Base-by-base conservation (phyloP, 345 rosid species). In the Anacardium occidentale region DNA sequence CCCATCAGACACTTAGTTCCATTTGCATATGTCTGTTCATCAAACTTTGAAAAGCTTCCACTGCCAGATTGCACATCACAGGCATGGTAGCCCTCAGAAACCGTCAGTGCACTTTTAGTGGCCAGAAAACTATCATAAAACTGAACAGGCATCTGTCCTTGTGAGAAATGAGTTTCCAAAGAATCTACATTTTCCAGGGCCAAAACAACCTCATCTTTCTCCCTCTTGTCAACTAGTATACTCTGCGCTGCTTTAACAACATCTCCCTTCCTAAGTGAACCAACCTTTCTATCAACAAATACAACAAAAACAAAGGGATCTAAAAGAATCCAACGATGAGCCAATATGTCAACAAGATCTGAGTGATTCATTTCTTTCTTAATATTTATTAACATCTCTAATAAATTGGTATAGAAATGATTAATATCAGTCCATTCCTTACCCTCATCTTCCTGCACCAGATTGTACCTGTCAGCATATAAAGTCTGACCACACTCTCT, bases 281-380 rank as follows among this genome's bases (percentile, higher is more conserved):
- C 91, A 73, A 91, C 78, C 86, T 90, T 89, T 83, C 85, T 90
- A 56, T 87, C 83, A 79, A 91, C 79, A 78, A 85, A 90, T 62
- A 90, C 85, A 78, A 73, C 93, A 71, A 80, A 84, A 67, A 94
- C 94, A 83, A 94, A 94, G 73, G 98, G 98, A 78, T 94, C 96
- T 73, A 94, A 85, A 55, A 86, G 68, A 76, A 73, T 83, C 98
- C 98, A 94, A 69, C 68, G 77, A 77, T 76, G 88, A 72, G 89
- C 88, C 79, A 90, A 82, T 20, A 78, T 75, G 73, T 68, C 64
- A n/a, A 64, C 73, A 78, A 75, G 74, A 72, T 78, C 81, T 64
- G 81, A 69, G 11, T 72, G 79, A 75, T 82, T 81, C 73, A 79
- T 68, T 78, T 84, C 85, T 83, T 83, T 88, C 81, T 85, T 88